Conservation (phyloP, 306 rosid genomes). For the Crotalaria pallida region DNA sequence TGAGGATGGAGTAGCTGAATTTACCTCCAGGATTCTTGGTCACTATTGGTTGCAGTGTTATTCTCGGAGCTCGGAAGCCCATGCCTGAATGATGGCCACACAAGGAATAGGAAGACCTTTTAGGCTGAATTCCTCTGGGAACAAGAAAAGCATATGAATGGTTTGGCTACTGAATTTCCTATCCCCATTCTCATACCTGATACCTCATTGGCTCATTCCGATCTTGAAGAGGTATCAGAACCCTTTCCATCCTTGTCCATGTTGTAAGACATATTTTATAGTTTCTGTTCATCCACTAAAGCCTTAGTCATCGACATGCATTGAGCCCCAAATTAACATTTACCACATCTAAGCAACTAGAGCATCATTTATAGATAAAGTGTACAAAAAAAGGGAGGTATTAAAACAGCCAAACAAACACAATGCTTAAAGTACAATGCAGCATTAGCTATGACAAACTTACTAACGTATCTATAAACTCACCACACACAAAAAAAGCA, state of each 20-base stretch:
- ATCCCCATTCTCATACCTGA: not conserved
- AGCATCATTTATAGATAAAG: not conserved
- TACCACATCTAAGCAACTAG: not conserved
- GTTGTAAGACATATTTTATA: not conserved
- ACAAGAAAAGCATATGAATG: not conserved
- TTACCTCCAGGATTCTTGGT: not conserved
- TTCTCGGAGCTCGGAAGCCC: constrained; percentile 76
- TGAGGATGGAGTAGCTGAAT: not conserved
- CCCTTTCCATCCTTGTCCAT: not conserved
- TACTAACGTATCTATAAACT: no score
- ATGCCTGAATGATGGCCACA: constrained; percentile 73
- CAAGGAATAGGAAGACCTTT: constrained; percentile 32
- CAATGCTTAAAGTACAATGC: no score
- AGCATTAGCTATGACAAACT: no score
- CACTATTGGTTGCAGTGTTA: not conserved
- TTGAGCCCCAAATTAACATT: not conserved
- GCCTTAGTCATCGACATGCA: not conserved
- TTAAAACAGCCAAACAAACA: no score
- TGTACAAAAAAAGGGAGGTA: not conserved
- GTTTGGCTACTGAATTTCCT: not conserved
- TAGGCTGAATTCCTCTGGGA: no score
- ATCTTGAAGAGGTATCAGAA: not conserved
- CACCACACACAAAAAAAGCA: no score
- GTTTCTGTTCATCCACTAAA: not conserved
- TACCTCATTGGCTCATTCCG: no score